phyloP scores from a whole-genome alignment of 768 basidiomycete species.

The Daedaleopsis sinensis region DNA sequence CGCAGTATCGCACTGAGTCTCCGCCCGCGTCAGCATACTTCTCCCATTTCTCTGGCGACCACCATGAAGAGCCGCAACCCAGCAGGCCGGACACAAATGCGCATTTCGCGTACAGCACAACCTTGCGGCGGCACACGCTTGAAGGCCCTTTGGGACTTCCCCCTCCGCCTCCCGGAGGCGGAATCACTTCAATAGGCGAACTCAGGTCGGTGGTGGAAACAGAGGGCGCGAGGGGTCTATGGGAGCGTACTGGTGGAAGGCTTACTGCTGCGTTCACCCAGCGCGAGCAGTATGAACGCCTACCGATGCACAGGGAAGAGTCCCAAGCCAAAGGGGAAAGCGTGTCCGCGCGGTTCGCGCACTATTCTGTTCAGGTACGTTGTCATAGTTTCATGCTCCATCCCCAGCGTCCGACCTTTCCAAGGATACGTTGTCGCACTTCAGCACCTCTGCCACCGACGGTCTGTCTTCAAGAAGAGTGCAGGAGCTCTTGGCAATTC shows the following conservation, averaged over 20 bases:
- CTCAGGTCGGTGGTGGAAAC: slow-evolving; percentile 29
- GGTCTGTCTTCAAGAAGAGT: slow-evolving; percentile 71
- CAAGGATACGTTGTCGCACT: slow-evolving; percentile 71
- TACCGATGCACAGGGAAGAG: slow-evolving; percentile 30
- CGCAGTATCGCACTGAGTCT: slow-evolving; percentile 43
- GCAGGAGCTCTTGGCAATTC: slow-evolving; percentile 58
- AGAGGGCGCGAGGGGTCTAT: slow-evolving; percentile 41
- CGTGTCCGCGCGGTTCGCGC: slow-evolving; percentile 69
- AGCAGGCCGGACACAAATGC: slow-evolving; percentile 59
- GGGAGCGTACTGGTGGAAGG: slow-evolving; percentile 44
- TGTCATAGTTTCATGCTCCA: neutral
- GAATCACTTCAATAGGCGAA: slow-evolving; percentile 43
- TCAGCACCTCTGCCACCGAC: slow-evolving; percentile 59
- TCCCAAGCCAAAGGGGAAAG: slow-evolving; percentile 46
- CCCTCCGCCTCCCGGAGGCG: slow-evolving; percentile 23
- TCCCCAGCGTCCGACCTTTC: neutral
- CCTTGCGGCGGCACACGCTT: slow-evolving; percentile 66
- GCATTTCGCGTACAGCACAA: slow-evolving; percentile 86
- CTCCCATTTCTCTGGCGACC: slow-evolving; percentile 53
- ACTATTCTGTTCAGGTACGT: slow-evolving; percentile 64
- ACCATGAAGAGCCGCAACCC: slow-evolving; percentile 55
- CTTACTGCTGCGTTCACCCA: slow-evolving; percentile 18
- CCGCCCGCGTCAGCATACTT: slow-evolving; percentile 87
- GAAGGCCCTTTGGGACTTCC: slow-evolving; percentile 53
- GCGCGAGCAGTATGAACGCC: slow-evolving; percentile 27